Evolutionary conservation across 805 yeast species (phyloP), one percentile per base, ranked within the genome.

Genomic region (Metschnikowia bowlesiae): DNA sequence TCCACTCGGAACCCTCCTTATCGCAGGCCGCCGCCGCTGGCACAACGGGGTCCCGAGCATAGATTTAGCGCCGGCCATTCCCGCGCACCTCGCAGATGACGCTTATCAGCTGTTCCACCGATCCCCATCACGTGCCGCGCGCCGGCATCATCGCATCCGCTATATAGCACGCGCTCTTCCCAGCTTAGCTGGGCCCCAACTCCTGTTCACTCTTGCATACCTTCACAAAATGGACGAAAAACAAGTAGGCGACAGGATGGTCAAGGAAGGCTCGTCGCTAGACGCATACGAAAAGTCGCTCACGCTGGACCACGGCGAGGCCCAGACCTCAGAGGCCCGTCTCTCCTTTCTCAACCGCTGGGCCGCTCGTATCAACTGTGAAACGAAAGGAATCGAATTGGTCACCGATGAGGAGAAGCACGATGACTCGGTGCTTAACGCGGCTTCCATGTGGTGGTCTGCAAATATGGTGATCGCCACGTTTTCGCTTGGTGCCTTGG

Each of bases 381-480:
- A 74, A 59, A 68, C 73, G 22, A 80, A 86, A 63, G 96, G 96
- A 68, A 83, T 91, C 55, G 96, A 89, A 61, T 75, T 85, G 39
- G 79, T 91, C 50, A 82, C 87, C 8, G 96, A 86, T 53, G 87
- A 84, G 41, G 92, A 88, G 67, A 84, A 88, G 65, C 76, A 79
- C 42, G 89, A 84, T 54, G 77, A 76, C 41, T 82, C 87, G 35
- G 63, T 85, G 53, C 73, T 80, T 70, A 80, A 79, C 56, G 87
- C 94, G 31, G 89, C 89, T 41, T 75, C 91, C 45, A 87, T 90
- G 92, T 90, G 96, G 96, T 78, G 86, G 60, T 85, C 95, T 7
- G 95, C 96, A 35, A 89, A 90, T 69, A 75, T 88, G 78, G 96
- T 88, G 50, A 80, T 90, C 62, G 89, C 96, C 18, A 81, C 96